These are phyloP conservation scores for Rhodamnia rubescens DNA, from an alignment of 345 rosid genomes.

Conservation along the genomic window DNA sequence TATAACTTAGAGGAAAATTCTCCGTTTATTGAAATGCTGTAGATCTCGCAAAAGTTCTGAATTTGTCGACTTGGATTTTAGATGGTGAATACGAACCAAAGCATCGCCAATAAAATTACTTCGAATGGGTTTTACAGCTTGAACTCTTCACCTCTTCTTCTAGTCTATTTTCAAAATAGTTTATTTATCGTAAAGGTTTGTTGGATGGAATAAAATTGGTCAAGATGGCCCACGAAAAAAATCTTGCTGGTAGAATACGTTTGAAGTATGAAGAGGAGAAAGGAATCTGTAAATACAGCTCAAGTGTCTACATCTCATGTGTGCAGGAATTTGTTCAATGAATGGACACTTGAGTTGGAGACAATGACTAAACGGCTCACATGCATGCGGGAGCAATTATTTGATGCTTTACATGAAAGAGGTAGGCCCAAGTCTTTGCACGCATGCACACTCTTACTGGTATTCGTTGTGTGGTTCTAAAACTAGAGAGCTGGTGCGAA, in stretches of 20 bases:
- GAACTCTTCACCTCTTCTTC: not conserved
- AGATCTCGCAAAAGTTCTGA: not conserved
- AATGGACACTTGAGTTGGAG: constrained; percentile 38
- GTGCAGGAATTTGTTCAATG: constrained; percentile 26
- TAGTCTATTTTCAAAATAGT: not conserved
- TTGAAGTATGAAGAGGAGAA: not conserved
- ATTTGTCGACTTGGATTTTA: not conserved
- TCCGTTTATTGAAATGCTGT: not conserved
- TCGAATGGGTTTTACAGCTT: not conserved
- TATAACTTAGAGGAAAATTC: not conserved
- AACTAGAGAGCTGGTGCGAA: not conserved
- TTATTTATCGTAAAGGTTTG: not conserved
- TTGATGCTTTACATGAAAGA: constrained; percentile 25
- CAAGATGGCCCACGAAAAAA: not conserved
- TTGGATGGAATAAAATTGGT: not conserved
- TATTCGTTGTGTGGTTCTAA: not conserved
- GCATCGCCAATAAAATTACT: not conserved
- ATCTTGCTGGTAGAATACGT: not conserved
- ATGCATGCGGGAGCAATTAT: constrained; percentile 26
- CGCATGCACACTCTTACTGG: fast-evolving
- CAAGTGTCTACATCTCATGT: not conserved
- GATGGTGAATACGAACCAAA: not conserved
- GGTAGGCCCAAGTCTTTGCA: constrained; percentile 6
- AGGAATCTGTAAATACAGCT: not conserved
- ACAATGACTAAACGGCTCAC: constrained; percentile 30